These are phyloP conservation scores for Globisporangium recalcitrans DNA, from an alignment of 352 stramenopile species.

Conservation along the genomic window DNA sequence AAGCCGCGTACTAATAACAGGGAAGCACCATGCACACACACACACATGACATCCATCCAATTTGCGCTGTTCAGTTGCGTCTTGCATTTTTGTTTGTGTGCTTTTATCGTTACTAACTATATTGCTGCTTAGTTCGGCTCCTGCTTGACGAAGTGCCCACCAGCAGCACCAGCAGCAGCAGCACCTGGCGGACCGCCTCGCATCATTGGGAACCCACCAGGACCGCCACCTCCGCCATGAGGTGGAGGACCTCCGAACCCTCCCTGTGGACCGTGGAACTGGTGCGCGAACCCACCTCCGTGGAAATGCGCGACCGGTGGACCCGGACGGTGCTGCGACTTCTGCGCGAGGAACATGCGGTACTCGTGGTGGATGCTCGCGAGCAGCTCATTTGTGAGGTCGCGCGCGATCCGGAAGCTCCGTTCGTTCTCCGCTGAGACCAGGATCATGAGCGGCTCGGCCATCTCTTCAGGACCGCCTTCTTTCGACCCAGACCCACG, in stretches of 20 bases:
- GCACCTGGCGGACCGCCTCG: slow-evolving; percentile 10
- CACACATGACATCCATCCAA: no score
- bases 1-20: slow-evolving; percentile 1
- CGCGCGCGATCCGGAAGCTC: slow-evolving; percentile 75
- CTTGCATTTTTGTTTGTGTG: not conserved
- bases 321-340: slow-evolving; percentile 15
- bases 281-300: slow-evolving; percentile 13
- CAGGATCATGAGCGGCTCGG: slow-evolving; percentile 79
- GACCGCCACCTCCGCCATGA: not conserved
- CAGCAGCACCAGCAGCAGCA: not conserved
- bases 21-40: not conserved
- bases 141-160: slow-evolving; percentile 11
- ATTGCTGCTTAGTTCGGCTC: slow-evolving; percentile 9
- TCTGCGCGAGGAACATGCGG: slow-evolving; percentile 52
- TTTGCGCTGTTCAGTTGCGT: not conserved
- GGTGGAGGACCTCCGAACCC: slow-evolving; percentile 18
- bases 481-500: slow-evolving; percentile 78
- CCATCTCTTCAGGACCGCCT: slow-evolving; percentile 53
- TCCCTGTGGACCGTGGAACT: slow-evolving; percentile 8
- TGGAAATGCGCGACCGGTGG: slow-evolving; percentile 14
- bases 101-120: not conserved
- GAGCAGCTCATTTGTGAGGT: slow-evolving; percentile 61
- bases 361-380: slow-evolving; percentile 73
- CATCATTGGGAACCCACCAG: slow-evolving; percentile 9
- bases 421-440: slow-evolving; percentile 84